Evolutionary conservation across 805 yeast genomes (phyloP).

Genomic region (Zygotorulaspora sp.): DNA sequence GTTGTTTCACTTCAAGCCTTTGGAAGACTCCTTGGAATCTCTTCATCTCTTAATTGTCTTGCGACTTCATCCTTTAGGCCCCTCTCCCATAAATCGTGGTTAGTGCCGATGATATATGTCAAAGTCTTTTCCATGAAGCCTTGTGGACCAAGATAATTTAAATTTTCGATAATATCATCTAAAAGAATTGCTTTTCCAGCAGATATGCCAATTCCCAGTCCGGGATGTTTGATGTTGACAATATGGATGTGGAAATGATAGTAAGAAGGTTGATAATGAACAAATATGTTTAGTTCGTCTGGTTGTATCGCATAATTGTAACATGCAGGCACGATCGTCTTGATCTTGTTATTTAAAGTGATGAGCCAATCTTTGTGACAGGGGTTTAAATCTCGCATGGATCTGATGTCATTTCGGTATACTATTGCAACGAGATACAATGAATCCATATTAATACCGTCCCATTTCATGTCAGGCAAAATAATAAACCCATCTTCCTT

Average conservation of each 20-base stretch:
- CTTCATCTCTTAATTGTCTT: slow-evolving; percentile 27
- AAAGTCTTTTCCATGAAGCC: slow-evolving; percentile 59
- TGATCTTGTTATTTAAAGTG: slow-evolving; percentile 43
- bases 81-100: slow-evolving; percentile 65
- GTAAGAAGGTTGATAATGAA: slow-evolving; percentile 94
- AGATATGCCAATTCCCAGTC: slow-evolving; percentile 61
- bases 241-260: slow-evolving; percentile 94
- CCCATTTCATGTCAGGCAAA: slow-evolving; percentile 97
- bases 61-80: slow-evolving; percentile 31
- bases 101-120: slow-evolving; percentile 67
- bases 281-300: slow-evolving; percentile 66
- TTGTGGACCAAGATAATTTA: slow-evolving; percentile 47
- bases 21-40: slow-evolving; percentile 20
- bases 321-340: slow-evolving; percentile 42
- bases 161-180: slow-evolving; percentile 74
- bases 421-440: slow-evolving; percentile 77
- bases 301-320: slow-evolving; percentile 42
- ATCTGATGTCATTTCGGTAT: slow-evolving; percentile 59
- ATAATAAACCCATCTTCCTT: slow-evolving; percentile 57
- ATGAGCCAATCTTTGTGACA: slow-evolving; percentile 57
- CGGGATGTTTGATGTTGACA: slow-evolving; percentile 66
- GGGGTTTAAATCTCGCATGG: slow-evolving; percentile 67
- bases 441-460: slow-evolving; percentile 60
- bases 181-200: slow-evolving; percentile 78
- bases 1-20: background rate